phyloP scores from a whole-genome alignment of 1,139 yeast species.

The Diutina pseudorugosa region DNA sequence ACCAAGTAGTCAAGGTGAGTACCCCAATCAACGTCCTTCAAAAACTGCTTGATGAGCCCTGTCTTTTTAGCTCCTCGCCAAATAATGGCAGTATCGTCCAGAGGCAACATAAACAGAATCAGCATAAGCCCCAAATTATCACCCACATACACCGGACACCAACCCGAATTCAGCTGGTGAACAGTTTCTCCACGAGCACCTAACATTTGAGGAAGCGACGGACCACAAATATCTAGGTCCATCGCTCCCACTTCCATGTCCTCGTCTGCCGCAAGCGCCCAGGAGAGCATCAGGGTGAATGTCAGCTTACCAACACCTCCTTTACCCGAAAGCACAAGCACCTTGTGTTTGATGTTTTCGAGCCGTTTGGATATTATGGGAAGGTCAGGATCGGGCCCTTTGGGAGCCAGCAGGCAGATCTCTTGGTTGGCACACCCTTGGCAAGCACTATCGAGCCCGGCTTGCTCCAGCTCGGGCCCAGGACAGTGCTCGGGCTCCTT shows the following conservation, averaged over 20 bases:
- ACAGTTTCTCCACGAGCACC: conserved; percentile 84
- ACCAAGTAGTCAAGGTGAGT: conserved; percentile 70
- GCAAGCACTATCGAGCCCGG: conserved; percentile 93
- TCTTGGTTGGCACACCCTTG: conserved; percentile 88
- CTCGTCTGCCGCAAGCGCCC: conserved; percentile 91
- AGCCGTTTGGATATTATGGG: conserved; percentile 65
- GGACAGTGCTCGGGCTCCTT: conserved; percentile 97
- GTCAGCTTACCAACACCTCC: conserved; percentile 99
- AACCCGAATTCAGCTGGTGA: conserved; percentile 84
- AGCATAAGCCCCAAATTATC: conserved; percentile 95
- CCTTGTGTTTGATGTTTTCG: conserved; percentile 62
- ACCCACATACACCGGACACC: conserved; percentile 94
- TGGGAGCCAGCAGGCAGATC: conserved; percentile 78
- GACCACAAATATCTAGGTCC: conserved; percentile 97
- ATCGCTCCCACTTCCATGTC: conserved; percentile 85
- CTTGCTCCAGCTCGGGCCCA: conserved; percentile 88
- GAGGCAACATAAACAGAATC: conserved; percentile 90
- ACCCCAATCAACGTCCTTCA: conserved; percentile 96
- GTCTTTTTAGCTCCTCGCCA: conserved; percentile 97
- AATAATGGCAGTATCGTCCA: conserved; percentile 84
- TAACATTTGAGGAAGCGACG: conserved; percentile 88
- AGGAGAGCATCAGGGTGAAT: conserved; percentile 84
- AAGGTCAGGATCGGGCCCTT: conserved; percentile 93
- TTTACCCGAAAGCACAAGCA: conserved; percentile 83
- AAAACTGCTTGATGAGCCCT: conserved; percentile 83